Evolutionary conservation across 2,329 filamentous ascomycete species (phyloP), one percentile per base, ranked within the genome.

Genomic region (Penicillium sp.): DNA sequence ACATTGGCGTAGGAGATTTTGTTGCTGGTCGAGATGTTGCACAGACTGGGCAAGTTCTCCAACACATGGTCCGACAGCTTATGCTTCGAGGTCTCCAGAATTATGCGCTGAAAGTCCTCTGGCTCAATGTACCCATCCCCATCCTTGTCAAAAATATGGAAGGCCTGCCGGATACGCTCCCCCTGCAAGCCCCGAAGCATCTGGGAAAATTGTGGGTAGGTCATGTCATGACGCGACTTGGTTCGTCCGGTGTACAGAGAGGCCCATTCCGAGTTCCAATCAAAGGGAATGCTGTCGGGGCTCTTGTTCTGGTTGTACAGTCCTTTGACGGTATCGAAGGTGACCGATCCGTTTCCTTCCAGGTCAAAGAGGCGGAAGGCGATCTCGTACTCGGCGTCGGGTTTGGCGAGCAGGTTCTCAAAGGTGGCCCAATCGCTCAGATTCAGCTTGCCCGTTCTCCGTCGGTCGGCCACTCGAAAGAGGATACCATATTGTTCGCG

Each of bases 1-100:
- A 98, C 92, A 61, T 94, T 95, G 62, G 92, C 88, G 61, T 98
- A 98, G 5, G 89, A 95, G 54, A 98, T 92, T 70, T 93, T 95
- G 72, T 80, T 92, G 46, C 87, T 82, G 22, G 82, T 74, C 6
- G 86, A 87, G 63, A 96, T 94, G 69, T 95, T 95, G 77, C 90
- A 96, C 27, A 98, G 77, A 1, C 88, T 92, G 47, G 85, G 81
- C 31, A 98, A 77, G 66, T 96, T 90, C 51, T 89, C 81, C 33
- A 98, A 75, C 28, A 98, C 73, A 65, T 98, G 89, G 67, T 98
- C 92, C 0, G 90, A 96, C 46, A 98, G 80, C 77, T 98, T 98
- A 73, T 98, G 92, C 58, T 79, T 82, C 11, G 89, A 81, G 1
- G 89, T 96, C 68, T 95, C 86, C 42, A 85, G 74, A 59, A 98